Evolutionary conservation across 495 filamentous ascomycete genomes (phyloP).

Genomic region (Trichodelitschia bisporula): DNA sequence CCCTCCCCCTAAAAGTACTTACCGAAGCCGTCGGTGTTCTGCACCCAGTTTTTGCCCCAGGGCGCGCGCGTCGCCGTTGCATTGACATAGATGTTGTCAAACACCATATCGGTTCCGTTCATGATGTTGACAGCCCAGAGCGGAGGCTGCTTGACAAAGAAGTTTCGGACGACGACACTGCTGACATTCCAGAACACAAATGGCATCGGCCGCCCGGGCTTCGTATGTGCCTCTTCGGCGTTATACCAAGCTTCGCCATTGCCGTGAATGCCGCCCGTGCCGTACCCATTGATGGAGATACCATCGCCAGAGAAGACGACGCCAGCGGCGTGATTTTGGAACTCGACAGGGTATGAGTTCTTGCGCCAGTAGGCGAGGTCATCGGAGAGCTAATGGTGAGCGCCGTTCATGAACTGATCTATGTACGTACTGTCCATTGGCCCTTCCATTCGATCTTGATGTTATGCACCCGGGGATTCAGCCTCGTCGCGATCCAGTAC

Average conservation of each 20-base stretch:
- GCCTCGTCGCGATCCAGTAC: conserved; percentile 24
- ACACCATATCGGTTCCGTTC: conserved; percentile 30
- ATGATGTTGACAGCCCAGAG: conserved; percentile 32
- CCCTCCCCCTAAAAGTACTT: conserved; percentile 2
- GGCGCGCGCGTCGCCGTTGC: conserved; percentile 25
- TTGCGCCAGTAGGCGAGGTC: conserved; percentile 30
- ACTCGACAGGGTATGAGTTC: conserved; percentile 26
- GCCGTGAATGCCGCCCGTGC: conserved; percentile 27
- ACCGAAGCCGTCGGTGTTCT: conserved; percentile 33
- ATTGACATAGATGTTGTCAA: conserved; percentile 26
- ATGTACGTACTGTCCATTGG: conserved; percentile 6
- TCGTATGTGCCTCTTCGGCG: conserved; percentile 18
- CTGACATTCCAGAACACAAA: conserved; percentile 36
- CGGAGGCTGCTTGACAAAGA: conserved; percentile 26
- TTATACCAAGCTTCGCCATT: conserved; percentile 25
- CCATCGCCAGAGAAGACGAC: conserved; percentile 25
- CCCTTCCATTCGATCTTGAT: conserved; percentile 21
- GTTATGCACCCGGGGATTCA: conserved; percentile 25
- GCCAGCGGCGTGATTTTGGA: conserved; percentile 30
- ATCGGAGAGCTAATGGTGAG: conserved; percentile 26
- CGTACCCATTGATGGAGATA: conserved; percentile 25
- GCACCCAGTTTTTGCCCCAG: conserved; percentile 28
- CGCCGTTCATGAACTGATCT: neutral
- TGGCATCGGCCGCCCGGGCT: conserved; percentile 29
- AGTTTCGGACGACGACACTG: conserved; percentile 26